Conservation (phyloP, 2,329 filamentous ascomycete species). For the Talaromyces sp. region DNA sequence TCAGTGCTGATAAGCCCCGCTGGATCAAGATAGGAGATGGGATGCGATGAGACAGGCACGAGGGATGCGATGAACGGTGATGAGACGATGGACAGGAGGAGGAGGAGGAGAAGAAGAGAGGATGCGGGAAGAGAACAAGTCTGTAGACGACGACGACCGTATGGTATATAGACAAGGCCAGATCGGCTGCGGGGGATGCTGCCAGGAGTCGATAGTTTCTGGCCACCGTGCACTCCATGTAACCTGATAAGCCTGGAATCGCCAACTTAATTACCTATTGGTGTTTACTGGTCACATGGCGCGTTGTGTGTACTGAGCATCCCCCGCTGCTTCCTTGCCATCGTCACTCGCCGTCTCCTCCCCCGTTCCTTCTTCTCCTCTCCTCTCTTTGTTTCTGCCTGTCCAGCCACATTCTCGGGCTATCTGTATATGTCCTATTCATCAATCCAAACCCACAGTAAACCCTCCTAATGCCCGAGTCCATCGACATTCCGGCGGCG, state of each 20-base stretch:
- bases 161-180: not conserved
- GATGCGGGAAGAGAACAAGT: not conserved
- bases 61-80: not conserved
- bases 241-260: not conserved
- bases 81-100: not conserved
- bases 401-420: not conserved
- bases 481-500: not conserved
- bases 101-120: not conserved
- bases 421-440: not conserved
- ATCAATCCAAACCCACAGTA: not conserved
- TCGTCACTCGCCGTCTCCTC: not conserved
- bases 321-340: not conserved
- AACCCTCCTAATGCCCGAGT: conserved; percentile 7
- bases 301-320: not conserved
- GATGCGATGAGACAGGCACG: not conserved
- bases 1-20: conserved; percentile 12
- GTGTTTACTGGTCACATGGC: conserved; percentile 2
- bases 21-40: not conserved
- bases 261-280: not conserved
- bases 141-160: not conserved
- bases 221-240: conserved; percentile 1
- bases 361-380: not conserved
- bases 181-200: not conserved
- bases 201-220: not conserved
- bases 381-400: not conserved